Base-by-base conservation (phyloP, 192 early-diverging fungal species). In the Podila verticillata region DNA sequence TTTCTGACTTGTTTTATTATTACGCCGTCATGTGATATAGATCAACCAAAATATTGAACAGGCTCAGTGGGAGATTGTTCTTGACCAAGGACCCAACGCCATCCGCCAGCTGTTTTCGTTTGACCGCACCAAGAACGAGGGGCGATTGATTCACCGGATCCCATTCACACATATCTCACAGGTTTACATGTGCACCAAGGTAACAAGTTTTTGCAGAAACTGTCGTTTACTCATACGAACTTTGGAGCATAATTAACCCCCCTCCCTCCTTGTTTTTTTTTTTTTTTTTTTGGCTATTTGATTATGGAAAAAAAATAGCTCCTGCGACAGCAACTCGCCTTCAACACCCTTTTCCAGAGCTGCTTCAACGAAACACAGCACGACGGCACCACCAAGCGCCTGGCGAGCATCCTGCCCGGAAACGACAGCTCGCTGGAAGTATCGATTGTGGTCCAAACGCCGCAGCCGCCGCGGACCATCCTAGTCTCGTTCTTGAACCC, bases 341-440 rank as follows among this genome's bases (percentile, higher is more conserved):
- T 85, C 70, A 85, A 87, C 39, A 44, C 84, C 0, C 58, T 87
- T 0, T 81, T 87, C 54, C 83, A 80, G 30, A 84, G 83, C 49
- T 86, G 84, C n/a, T 87, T 87, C 65, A 86, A 84, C 35, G 73
- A 79, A 28, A 70, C 75, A 8, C 49, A 49, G 5, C 28, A 61
- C 1, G 57, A 56, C 29, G 72, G 66, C 10, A 70, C 24, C 24
- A 67, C 49, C 9, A 68, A 66, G 39, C 57, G 62, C 28, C n/a
- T 67, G 4, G 66, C 49, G 12, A 57, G 65, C 5, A 49, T 70
- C 17, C 49, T 36, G 4, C 68, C 49, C 20, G 31, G 32, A 7
- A 56, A 36, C 2, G 70, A 75, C 5, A n/a, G 9, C 2, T 28
- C 19, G 8, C 19, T 32, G 9, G 68, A 73, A 39, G 72, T 82